A percentile compares a stretch with the other conserved stretches of the same genome.
Conservation (phyloP, 768 basidiomycete genomes). For the Suillus subalutaceus region DNA sequence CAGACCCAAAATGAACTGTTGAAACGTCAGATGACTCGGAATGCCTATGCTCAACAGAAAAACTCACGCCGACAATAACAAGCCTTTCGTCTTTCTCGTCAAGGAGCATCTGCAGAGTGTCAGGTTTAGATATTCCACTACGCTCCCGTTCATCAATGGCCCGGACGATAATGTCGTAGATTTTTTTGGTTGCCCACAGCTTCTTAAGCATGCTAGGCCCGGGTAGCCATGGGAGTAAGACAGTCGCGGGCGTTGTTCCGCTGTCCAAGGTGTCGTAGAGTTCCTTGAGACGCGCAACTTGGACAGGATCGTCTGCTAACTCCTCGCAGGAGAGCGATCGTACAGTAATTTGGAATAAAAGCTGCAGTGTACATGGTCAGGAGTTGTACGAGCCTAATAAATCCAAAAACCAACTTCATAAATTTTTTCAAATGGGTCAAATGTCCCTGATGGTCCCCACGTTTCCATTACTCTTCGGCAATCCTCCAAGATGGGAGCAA, state of each 20-base stretch:
- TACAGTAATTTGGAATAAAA: conserved; percentile 75
- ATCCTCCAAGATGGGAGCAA: conserved; percentile 67
- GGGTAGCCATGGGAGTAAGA: conserved; percentile 79
- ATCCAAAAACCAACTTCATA: conserved; percentile 54
- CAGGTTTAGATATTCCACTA: conserved; percentile 59
- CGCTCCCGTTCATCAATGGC: conserved; percentile 60
- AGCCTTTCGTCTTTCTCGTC: conserved; percentile 70
- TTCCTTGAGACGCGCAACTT: conserved; percentile 62
- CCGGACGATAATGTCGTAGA: conserved; percentile 67
- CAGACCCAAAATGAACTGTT: conserved; percentile 80
- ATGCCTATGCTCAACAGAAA: conserved; percentile 9
- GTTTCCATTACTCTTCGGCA: conserved; percentile 58
- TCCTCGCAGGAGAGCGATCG: conserved; percentile 69
- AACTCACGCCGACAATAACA: conserved; percentile 68
- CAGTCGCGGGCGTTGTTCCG: conserved; percentile 71
- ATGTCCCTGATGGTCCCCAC: conserved; percentile 65
- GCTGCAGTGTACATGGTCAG: conserved; percentile 38
- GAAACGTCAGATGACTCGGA: conserved; percentile 23
- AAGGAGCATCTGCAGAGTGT: conserved; percentile 75
- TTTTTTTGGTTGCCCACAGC: conserved; percentile 71
- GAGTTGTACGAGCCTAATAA: conserved; percentile 14
- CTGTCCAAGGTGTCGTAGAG: conserved; percentile 72
- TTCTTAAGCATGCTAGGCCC: conserved; percentile 72
- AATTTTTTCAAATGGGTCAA: conserved; percentile 73
- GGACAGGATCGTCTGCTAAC: conserved; percentile 64